Conservation (phyloP, 202 grass and related monocot species). For the Elaeis oleifera region DNA sequence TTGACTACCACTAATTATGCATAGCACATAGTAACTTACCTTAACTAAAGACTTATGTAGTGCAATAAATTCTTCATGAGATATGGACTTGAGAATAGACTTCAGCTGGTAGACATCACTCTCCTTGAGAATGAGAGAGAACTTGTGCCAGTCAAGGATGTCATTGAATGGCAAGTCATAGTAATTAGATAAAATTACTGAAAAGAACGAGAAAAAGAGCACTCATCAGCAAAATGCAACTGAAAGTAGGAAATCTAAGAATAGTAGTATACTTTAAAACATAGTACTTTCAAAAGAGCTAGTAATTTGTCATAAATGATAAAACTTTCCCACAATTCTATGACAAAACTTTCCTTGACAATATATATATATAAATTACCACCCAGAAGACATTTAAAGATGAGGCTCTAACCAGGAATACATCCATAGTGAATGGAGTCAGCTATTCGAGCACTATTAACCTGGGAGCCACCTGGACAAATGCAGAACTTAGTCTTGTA, state of each 20-base stretch:
- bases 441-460: conserved; percentile 89
- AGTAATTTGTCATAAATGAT: no score
- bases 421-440: conserved; percentile 96
- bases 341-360: no score
- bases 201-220: conserved; percentile 22
- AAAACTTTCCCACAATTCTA: no score
- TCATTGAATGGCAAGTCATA: conserved; percentile 96
- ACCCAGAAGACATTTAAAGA: conserved; percentile 4
- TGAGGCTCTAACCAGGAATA: conserved; percentile 60
- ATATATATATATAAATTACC: background rate
- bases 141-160: conserved; percentile 82
- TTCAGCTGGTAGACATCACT: conserved; percentile 86
- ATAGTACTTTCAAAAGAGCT: no score
- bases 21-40: conserved; percentile 33
- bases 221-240: conserved; percentile 25
- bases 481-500: conserved; percentile 96
- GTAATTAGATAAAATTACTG: conserved; percentile 97
- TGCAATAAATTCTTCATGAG: conserved; percentile 70
- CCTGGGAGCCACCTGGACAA: conserved; percentile 96
- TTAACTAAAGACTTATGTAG: conserved; percentile 80
- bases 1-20: no score
- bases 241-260: background rate
- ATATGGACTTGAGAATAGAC: conserved; percentile 73
- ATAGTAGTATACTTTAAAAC: background rate
- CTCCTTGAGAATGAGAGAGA: conserved; percentile 81